phyloP scores from a whole-genome alignment of 768 basidiomycete genomes.

The Termitomyces sp. region DNA sequence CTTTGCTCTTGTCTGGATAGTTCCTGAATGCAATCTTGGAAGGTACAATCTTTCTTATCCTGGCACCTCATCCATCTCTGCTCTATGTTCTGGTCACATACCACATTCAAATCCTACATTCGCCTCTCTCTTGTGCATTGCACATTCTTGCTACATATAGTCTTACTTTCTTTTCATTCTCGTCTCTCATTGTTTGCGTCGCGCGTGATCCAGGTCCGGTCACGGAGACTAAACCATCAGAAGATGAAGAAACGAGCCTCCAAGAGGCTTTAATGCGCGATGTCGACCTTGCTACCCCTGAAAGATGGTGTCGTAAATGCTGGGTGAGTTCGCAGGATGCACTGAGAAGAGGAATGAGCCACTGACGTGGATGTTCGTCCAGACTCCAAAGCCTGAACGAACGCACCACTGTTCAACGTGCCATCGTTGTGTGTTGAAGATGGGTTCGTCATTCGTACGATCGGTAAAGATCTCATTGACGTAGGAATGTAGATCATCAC shows the following conservation, averaged over 20 bases:
- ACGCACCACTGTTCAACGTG: constrained; percentile 75
- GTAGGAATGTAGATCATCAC: constrained; percentile 59
- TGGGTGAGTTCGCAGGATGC: constrained; percentile 35
- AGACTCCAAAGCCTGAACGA: constrained; percentile 72
- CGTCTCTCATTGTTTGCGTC: constrained; percentile 68
- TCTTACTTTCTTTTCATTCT: constrained; percentile 63
- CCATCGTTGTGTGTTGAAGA: constrained; percentile 75
- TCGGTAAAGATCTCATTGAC: background rate
- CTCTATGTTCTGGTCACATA: constrained; percentile 63
- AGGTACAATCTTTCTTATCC: constrained; percentile 47
- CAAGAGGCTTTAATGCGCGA: constrained; percentile 56
- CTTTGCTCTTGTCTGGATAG: no score
- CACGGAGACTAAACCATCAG: constrained; percentile 20
- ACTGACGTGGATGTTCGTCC: background rate
- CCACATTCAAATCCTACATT: constrained; percentile 50
- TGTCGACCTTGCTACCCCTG: constrained; percentile 45
- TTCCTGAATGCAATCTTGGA: background rate
- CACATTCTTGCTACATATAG: constrained; percentile 60
- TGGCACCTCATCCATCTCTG: constrained; percentile 72
- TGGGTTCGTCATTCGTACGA: constrained; percentile 49
- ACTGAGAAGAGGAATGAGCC: background rate
- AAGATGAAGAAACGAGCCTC: constrained; percentile 41
- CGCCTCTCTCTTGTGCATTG: constrained; percentile 36
- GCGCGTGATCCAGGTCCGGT: constrained; percentile 73
- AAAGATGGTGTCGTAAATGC: constrained; percentile 75